Evolutionary conservation across 1,284 basidiomycete genomes (phyloP).

Genomic region (Apiotrichum domesticum): DNA sequence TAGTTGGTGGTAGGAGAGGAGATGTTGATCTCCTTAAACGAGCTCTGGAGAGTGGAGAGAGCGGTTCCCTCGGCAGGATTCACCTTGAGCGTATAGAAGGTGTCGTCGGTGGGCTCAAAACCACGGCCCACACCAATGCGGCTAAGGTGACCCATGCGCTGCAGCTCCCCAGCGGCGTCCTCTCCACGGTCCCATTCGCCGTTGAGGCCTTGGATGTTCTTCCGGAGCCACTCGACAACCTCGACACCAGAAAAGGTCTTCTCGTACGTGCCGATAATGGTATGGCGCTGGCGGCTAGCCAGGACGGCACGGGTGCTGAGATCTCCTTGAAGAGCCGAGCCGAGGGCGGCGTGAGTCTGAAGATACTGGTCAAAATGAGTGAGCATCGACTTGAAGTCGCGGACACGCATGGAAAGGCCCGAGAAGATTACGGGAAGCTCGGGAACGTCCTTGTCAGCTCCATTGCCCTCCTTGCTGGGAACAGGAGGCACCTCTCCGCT

Average conservation of each 20-base stretch:
- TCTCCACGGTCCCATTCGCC: conserved; percentile 70
- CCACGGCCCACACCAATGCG: conserved; percentile 57
- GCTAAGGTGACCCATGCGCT: conserved; percentile 65
- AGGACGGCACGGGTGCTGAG: conserved; percentile 52
- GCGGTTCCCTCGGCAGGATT: conserved; percentile 17
- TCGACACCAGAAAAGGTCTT: conserved; percentile 79
- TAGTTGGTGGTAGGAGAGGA: conserved; percentile 6
- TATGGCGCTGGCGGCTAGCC: conserved; percentile 62
- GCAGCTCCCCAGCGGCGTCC: conserved; percentile 68
- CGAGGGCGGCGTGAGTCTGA: conserved; percentile 34
- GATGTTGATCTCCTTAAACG: conserved; percentile 7
- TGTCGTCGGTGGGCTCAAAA: conserved; percentile 41
- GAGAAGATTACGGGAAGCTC: conserved; percentile 61
- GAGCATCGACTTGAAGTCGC: conserved; percentile 62
- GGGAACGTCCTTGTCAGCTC: neutral
- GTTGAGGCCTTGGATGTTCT: conserved; percentile 62
- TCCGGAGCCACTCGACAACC: conserved; percentile 66
- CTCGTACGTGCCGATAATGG: conserved; percentile 78
- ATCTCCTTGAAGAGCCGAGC: conserved; percentile 19
- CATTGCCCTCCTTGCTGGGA: conserved; percentile 14
- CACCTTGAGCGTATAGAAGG: conserved; percentile 38
- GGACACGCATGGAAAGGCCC: conserved; percentile 61
- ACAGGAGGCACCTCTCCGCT: conserved; percentile 15
- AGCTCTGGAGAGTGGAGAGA: conserved; percentile 16
- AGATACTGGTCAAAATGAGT: conserved; percentile 49